Conservation (phyloP, 2,329 filamentous ascomycete genomes). For the Aaosphaeria arxii region DNA sequence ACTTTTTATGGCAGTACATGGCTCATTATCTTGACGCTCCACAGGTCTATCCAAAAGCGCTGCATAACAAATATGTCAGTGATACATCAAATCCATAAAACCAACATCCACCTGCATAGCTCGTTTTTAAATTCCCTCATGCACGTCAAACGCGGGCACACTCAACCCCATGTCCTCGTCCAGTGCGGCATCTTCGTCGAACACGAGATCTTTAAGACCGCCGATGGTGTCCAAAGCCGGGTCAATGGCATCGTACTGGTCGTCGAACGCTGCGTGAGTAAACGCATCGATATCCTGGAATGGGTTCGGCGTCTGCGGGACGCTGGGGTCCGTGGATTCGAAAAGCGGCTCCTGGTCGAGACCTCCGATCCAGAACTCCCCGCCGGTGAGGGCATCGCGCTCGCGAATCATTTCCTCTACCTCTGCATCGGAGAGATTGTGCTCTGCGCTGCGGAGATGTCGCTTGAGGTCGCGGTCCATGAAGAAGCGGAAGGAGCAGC, state of each 20-base stretch:
- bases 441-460: slow-evolving; percentile 48
- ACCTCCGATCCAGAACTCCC: slow-evolving; percentile 44
- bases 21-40: no score
- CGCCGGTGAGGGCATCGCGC: slow-evolving; percentile 39
- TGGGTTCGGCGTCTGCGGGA: slow-evolving; percentile 28
- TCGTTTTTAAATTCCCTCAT: no score
- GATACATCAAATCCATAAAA: no score
- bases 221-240: neutral
- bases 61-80: no score
- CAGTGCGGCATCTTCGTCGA: slow-evolving; percentile 11
- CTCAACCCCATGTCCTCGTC: slow-evolving; percentile 3
- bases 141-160: neutral
- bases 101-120: no score
- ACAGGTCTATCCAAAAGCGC: no score
- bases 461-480: slow-evolving; percentile 57
- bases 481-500: slow-evolving; percentile 55
- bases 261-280: neutral
- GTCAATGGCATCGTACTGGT: neutral
- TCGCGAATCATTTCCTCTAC: slow-evolving; percentile 39
- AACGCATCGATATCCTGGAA: neutral
- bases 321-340: slow-evolving; percentile 25
- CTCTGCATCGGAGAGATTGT: slow-evolving; percentile 34
- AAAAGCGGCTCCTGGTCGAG: slow-evolving; percentile 24
- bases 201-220: neutral
- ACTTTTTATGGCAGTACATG: no score